Percentiles rank a stretch among this genome's conserved stretches.
Evolutionary conservation across 1,284 basidiomycete genomes (phyloP).

Genomic region (Sporisorium reilianum): DNA sequence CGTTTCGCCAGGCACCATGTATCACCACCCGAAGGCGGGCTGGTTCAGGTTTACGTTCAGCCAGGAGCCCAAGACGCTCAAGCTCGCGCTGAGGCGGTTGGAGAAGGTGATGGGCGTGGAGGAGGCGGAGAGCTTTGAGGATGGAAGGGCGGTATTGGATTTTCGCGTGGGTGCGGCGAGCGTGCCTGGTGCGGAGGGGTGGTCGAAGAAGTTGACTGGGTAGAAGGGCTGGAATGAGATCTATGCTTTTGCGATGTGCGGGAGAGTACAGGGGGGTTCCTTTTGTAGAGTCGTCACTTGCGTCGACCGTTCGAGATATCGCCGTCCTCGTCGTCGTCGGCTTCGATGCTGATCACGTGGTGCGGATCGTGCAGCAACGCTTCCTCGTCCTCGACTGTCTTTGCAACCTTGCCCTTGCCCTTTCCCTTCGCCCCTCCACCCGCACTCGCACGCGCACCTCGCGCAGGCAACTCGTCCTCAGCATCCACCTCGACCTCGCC

Average conservation of each 20-base stretch:
- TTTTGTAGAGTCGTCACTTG: not conserved
- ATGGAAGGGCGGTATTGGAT: conserved; percentile 10
- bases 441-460: not conserved
- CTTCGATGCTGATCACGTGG: conserved; percentile 44
- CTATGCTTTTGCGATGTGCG: not conserved
- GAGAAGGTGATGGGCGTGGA: conserved; percentile 42
- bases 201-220: conserved; percentile 13
- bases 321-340: conserved; percentile 51
- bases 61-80: conserved; percentile 40
- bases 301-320: conserved; percentile 27
- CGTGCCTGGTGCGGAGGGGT: conserved; percentile 10
- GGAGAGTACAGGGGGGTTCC: not conserved
- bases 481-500: conserved; percentile 24
- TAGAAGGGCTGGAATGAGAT: not conserved
- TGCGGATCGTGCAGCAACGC: conserved; percentile 23
- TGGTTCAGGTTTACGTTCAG: conserved; percentile 59
- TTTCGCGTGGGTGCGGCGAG: not conserved
- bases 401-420: not conserved
- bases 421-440: conserved; percentile 9
- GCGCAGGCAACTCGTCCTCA: not conserved
- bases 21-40: conserved; percentile 53
- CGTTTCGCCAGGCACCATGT: conserved; percentile 53
- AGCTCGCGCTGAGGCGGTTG: conserved; percentile 36
- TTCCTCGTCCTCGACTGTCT: conserved; percentile 9
- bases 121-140: conserved; percentile 19